These are phyloP conservation scores for Secale cereale DNA, from an alignment of 176 grass and related monocot species.

Conservation along the genomic window DNA sequence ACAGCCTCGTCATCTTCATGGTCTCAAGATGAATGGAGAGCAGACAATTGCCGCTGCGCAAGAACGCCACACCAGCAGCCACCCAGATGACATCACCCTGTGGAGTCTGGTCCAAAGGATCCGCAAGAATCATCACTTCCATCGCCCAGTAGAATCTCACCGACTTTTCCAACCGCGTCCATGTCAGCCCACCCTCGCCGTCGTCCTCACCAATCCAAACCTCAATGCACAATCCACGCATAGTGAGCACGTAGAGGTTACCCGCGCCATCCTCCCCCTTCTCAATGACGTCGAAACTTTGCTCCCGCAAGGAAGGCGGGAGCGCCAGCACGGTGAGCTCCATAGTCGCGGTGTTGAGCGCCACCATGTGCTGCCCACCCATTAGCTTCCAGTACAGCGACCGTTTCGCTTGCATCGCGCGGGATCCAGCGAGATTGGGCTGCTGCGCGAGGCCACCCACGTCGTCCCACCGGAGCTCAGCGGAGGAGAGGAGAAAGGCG, in stretches of 20 bases:
- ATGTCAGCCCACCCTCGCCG: not conserved
- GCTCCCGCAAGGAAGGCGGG: conserved; percentile 14
- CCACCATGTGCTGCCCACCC: conserved; percentile 20
- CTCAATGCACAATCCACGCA: conserved; percentile 28
- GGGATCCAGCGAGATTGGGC: not conserved
- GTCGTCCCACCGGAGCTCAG: conserved; percentile 24
- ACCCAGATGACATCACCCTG: conserved; percentile 5
- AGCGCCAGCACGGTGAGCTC: conserved; percentile 24
- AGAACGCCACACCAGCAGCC: conserved; percentile 18
- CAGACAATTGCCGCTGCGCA: not conserved
- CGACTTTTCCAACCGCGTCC: conserved; percentile 34
- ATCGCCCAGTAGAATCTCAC: conserved; percentile 18
- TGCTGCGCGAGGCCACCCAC: not conserved
- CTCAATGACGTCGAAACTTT: conserved; percentile 23
- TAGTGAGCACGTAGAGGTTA: conserved; percentile 27
- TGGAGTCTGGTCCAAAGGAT: not conserved
- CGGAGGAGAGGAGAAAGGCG: conserved; percentile 20
- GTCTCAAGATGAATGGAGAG: conserved; percentile 40
- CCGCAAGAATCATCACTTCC: not conserved
- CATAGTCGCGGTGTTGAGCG: conserved; percentile 17
- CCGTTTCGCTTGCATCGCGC: conserved; percentile 32
- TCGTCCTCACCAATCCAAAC: conserved; percentile 5
- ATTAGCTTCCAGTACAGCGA: conserved; percentile 38
- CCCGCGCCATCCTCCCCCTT: not conserved
- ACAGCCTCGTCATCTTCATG: conserved; percentile 23